phyloP scores from a whole-genome alignment of 1,284 basidiomycete species.

The Malassezia caprae region DNA sequence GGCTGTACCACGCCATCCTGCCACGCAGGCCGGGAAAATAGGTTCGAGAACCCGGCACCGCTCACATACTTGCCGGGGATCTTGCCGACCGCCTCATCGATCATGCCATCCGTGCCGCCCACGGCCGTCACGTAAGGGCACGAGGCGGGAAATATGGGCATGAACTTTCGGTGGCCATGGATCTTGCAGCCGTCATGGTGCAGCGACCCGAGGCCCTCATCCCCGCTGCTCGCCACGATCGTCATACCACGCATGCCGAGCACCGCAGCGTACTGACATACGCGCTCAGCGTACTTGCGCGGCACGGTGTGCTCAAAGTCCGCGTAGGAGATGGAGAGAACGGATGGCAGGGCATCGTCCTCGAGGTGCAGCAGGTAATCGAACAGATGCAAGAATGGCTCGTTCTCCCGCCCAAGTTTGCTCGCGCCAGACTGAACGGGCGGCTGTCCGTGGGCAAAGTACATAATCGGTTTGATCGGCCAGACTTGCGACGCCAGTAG shows the following conservation, averaged over 20 bases:
- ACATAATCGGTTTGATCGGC: constrained; percentile 60
- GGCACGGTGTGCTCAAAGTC: constrained; percentile 55
- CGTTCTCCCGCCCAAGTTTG: constrained; percentile 49
- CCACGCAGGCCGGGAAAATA: constrained; percentile 57
- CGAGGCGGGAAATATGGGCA: constrained; percentile 63
- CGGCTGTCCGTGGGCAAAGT: constrained; percentile 49
- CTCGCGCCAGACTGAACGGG: constrained; percentile 57
- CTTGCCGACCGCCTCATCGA: constrained; percentile 27
- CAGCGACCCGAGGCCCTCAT: constrained; percentile 59
- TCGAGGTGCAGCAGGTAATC: constrained; percentile 54
- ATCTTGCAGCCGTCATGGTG: constrained; percentile 50
- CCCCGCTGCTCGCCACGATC: constrained; percentile 62
- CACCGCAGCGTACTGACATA: constrained; percentile 58
- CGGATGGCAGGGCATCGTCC: constrained; percentile 54
- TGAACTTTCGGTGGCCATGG: constrained; percentile 51
- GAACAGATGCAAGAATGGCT: constrained; percentile 60
- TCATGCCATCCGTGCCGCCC: constrained; percentile 55
- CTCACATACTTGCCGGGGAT: constrained; percentile 53
- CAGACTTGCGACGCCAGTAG: constrained; percentile 57
- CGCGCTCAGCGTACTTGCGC: constrained; percentile 55
- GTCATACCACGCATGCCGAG: constrained; percentile 56
- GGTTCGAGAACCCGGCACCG: constrained; percentile 63
- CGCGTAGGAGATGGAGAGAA: constrained; percentile 57
- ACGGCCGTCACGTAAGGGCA: constrained; percentile 57
- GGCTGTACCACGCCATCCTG: constrained; percentile 56